These are phyloP conservation scores for Aspergillus phoenicis DNA, from an alignment of 2,329 filamentous ascomycete genomes.

Conservation along the genomic window DNA sequence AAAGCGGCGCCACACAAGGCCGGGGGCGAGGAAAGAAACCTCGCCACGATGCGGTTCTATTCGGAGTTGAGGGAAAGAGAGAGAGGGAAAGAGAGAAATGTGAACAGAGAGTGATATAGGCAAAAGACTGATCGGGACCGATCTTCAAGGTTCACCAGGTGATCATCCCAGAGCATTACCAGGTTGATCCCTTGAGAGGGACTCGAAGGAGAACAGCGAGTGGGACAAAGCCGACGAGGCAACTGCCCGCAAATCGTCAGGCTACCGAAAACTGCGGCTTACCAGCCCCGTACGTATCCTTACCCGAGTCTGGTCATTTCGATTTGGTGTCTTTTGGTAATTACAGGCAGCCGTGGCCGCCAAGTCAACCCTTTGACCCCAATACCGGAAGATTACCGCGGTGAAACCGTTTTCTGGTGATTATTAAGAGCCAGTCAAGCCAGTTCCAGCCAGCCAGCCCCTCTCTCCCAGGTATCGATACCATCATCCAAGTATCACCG, in stretches of 20 bases:
- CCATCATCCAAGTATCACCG: too few relatives aligned
- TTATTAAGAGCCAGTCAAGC: neutral
- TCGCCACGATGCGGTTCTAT: neutral
- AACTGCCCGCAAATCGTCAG: conserved; percentile 3
- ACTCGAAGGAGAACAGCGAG: neutral
- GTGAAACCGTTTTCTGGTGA: neutral
- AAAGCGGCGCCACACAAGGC: too few relatives aligned
- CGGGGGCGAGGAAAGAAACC: neutral
- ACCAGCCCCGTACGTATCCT: too few relatives aligned
- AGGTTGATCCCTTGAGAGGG: neutral
- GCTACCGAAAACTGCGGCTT: neutral
- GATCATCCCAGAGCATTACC: neutral
- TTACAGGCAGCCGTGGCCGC: neutral
- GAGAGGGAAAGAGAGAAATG: too few relatives aligned
- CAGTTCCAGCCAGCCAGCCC: neutral
- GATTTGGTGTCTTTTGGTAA: too few relatives aligned
- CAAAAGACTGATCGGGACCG: conserved; percentile 1
- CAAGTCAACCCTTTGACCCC: neutral
- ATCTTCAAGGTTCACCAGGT: neutral
- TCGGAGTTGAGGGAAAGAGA: neutral
- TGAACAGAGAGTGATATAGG: neutral
- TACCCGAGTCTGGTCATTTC: too few relatives aligned
- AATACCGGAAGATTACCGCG: neutral
- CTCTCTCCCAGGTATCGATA: neutral
- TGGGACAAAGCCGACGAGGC: conserved; percentile 2